Evolutionary conservation across 2,329 filamentous ascomycete genomes (phyloP).

Genomic region (Hawksworthiomyces lignivorus): DNA sequence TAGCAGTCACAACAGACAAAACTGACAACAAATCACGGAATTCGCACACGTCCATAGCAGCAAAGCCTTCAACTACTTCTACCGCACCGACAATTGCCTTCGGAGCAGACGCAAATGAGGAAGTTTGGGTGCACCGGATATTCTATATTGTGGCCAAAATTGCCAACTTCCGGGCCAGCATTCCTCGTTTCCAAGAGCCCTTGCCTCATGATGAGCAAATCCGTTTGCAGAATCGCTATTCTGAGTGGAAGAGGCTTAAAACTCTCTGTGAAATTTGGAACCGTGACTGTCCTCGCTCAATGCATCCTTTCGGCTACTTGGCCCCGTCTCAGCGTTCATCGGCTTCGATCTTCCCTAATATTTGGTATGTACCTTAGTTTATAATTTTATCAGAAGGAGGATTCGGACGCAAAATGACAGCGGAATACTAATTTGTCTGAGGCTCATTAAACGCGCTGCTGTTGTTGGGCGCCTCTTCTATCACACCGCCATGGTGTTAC

Average conservation of each 20-base stretch:
- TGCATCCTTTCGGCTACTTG: conserved; percentile 78
- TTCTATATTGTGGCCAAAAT: conserved; percentile 84
- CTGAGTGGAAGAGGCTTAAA: conserved; percentile 76
- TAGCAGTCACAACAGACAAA: too few species aligned
- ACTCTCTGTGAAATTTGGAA: conserved; percentile 80
- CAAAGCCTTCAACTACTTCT: too few species aligned
- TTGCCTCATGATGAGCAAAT: conserved; percentile 57
- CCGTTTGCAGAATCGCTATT: conserved; percentile 54
- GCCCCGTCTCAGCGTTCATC: conserved; percentile 52
- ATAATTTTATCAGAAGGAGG: too few species aligned
- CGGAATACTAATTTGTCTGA: conserved; percentile 22
- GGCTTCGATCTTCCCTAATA: conserved; percentile 74
- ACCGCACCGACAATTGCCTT: too few species aligned
- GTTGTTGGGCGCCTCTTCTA: conserved; percentile 81
- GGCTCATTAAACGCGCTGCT: conserved; percentile 75
- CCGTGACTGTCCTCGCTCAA: conserved; percentile 67
- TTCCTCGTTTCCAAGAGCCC: conserved; percentile 52
- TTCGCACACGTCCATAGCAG: too few species aligned
- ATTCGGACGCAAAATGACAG: too few species aligned
- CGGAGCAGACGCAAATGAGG: conserved; percentile 56
- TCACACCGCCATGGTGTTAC: conserved; percentile 74
- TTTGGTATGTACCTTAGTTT: conserved; percentile 54
- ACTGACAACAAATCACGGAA: too few species aligned
- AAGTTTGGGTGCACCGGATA: conserved; percentile 82
- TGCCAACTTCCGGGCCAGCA: conserved; percentile 71